Evolutionary conservation across 2,329 filamentous ascomycete species (phyloP).

Genomic region (Calonectria pauciramosa): DNA sequence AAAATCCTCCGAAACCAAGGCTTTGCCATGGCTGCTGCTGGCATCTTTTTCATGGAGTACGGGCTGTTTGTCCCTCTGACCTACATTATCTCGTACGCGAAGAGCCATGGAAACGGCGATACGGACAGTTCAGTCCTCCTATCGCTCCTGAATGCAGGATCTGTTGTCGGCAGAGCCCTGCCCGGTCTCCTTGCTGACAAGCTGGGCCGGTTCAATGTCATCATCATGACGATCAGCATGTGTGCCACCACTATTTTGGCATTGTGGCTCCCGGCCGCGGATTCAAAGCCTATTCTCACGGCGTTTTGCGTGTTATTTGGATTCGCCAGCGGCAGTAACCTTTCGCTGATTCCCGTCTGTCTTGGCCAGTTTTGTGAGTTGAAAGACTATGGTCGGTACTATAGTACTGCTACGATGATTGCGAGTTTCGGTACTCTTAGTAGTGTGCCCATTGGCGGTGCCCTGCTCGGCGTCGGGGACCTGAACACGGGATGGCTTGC

Average conservation of each 20-base stretch:
- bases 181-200: conserved; percentile 83
- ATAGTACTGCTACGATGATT: conserved; percentile 82
- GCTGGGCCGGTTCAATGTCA: conserved; percentile 84
- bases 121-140: conserved; percentile 75
- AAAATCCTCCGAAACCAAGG: conserved; percentile 71
- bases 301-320: conserved; percentile 81
- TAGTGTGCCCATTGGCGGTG: conserved; percentile 61
- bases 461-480: conserved; percentile 48
- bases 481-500: conserved; percentile 52
- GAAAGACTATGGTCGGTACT: conserved; percentile 81
- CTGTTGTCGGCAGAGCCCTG: conserved; percentile 80
- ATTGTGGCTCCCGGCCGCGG: conserved; percentile 77
- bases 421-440: conserved; percentile 77
- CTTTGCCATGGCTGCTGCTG: conserved; percentile 72
- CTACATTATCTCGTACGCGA: conserved; percentile 81
- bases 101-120: conserved; percentile 50
- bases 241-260: conserved; percentile 70
- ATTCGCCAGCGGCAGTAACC: conserved; percentile 83
- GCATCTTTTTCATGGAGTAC: conserved; percentile 79
- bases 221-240: conserved; percentile 75
- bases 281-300: conserved; percentile 70
- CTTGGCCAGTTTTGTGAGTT: conserved; percentile 85
- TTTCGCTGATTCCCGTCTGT: conserved; percentile 83
- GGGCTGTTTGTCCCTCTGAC: conserved; percentile 81
- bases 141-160: conserved; percentile 85